phyloP scores from a whole-genome alignment of 148 eudicot genomes.

The Chenopodium quinoa region DNA sequence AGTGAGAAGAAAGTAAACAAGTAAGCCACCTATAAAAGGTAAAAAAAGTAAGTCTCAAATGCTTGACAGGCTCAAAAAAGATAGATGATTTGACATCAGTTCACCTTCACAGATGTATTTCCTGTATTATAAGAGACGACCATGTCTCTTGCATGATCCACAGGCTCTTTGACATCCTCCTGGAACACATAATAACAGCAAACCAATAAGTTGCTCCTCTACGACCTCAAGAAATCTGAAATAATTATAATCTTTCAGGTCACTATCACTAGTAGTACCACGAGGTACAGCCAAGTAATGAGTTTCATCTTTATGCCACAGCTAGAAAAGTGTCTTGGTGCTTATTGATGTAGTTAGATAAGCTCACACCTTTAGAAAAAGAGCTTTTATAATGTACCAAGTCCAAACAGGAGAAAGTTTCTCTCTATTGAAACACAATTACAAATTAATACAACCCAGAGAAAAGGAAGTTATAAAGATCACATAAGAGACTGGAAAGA shows the following conservation, averaged over 20 bases:
- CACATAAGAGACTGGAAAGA: too few species aligned
- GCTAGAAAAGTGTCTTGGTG: too few species aligned
- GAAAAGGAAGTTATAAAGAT: too few species aligned
- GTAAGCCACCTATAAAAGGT: too few species aligned
- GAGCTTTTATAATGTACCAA: neutral
- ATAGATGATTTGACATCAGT: neutral
- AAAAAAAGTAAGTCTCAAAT: neutral
- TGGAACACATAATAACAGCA: conserved; percentile 18
- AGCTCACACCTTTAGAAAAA: too few species aligned
- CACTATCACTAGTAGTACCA: neutral
- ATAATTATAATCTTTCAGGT: neutral
- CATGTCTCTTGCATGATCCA: conserved; percentile 34
- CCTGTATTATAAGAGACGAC: conserved; percentile 24
- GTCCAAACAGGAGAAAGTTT: neutral
- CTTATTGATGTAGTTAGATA: too few species aligned
- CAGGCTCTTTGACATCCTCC: conserved; percentile 40
- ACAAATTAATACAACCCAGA: neutral
- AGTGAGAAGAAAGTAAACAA: neutral
- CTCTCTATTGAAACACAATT: neutral
- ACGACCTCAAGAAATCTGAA: neutral
- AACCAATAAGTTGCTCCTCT: conserved; percentile 2
- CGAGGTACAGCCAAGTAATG: neutral
- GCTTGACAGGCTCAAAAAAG: neutral
- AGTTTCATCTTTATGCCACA: too few species aligned
- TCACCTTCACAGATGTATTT: conserved; percentile 40